Conservation (phyloP, 768 basidiomycete species). For the Russula lepida region DNA sequence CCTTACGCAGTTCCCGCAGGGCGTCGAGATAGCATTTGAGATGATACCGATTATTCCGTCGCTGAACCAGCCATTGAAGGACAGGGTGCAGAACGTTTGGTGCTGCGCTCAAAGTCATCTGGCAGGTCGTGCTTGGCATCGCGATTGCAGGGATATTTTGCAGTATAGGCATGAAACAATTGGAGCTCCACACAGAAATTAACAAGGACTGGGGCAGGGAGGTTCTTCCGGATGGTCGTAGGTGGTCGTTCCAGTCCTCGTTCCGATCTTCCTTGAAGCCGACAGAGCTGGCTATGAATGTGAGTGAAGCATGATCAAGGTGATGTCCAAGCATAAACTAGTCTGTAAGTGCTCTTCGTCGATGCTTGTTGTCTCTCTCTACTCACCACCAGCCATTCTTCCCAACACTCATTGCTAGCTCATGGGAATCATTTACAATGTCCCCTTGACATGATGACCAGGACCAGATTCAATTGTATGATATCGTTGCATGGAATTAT, state of each 20-base stretch:
- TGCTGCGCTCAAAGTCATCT: conserved; percentile 26
- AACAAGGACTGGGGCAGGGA: conserved; percentile 29
- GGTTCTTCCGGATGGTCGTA: not conserved
- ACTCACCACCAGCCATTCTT: too few species aligned
- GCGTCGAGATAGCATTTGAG: conserved; percentile 23
- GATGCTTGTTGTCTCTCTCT: too few species aligned
- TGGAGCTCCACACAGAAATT: conserved; percentile 25
- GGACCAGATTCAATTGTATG: too few species aligned
- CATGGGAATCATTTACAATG: too few species aligned
- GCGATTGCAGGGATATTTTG: conserved; percentile 25
- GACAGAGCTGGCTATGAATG: not conserved
- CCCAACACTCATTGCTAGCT: too few species aligned
- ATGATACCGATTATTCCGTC: conserved; percentile 25
- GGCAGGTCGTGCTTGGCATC: conserved; percentile 28
- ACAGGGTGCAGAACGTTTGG: conserved; percentile 12
- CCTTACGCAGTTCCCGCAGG: conserved; percentile 21
- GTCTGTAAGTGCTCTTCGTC: too few species aligned
- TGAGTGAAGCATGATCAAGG: not conserved
- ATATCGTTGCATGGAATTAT: too few species aligned
- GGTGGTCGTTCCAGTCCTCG: not conserved
- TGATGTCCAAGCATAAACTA: too few species aligned
- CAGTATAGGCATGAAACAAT: conserved; percentile 25
- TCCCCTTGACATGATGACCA: too few species aligned
- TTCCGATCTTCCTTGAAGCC: too few species aligned
- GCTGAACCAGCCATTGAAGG: conserved; percentile 23